Conservation (phyloP, 208 protist genomes). For the Leishmania braziliensis region DNA sequence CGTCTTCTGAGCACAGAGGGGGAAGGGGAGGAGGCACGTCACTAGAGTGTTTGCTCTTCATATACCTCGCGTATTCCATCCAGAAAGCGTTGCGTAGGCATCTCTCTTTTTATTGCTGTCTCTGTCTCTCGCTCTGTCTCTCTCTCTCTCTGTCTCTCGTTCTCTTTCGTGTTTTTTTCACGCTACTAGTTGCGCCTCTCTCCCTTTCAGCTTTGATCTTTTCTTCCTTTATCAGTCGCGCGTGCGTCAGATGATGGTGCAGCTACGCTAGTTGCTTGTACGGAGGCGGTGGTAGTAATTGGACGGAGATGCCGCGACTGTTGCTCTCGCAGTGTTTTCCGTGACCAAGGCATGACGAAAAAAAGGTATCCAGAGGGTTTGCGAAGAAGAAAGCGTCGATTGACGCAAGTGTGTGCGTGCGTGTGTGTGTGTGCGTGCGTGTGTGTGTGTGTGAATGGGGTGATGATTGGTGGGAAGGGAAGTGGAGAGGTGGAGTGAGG, state of each 20-base stretch:
- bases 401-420: neutral
- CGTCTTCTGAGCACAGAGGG: neutral
- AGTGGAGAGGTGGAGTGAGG: neutral
- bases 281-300: neutral
- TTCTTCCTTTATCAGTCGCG: too few relatives aligned
- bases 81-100: neutral
- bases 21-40: neutral
- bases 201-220: neutral
- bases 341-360: neutral
- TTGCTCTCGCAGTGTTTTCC: neutral
- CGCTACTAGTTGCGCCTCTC: neutral
- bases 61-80: too few relatives aligned
- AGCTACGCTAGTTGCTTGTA: neutral
- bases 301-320: neutral
- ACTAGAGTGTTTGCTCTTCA: neutral
- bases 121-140: neutral
- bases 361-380: neutral
- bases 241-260: neutral
- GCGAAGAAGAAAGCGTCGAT: neutral
- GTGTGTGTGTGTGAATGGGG: neutral
- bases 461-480: neutral
- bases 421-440: neutral
- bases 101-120: conserved; percentile 3
- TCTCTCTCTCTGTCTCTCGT: neutral
- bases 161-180: conserved; percentile 13